These are phyloP conservation scores for Tagetes patula DNA, from an alignment of 129 eudicot genomes.

Conservation along the genomic window DNA sequence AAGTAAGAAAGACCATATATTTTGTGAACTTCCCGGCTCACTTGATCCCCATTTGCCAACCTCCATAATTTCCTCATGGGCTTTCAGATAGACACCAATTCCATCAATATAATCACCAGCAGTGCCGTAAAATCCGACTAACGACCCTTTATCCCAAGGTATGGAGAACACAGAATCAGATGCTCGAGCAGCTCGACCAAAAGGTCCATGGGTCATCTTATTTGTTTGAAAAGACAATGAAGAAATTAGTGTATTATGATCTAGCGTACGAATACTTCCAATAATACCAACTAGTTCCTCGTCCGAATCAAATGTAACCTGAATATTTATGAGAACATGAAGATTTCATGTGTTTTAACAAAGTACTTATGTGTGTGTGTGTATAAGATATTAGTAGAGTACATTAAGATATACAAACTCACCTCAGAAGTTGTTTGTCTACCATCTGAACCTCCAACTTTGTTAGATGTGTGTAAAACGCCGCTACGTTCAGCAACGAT, in stretches of 20 bases:
- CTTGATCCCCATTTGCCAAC: conserved; percentile 14
- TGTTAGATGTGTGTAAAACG: conserved; percentile 5
- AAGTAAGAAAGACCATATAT: not conserved
- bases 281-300: not conserved
- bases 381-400: not conserved
- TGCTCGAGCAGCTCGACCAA: conserved; percentile 13
- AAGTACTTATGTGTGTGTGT: not conserved
- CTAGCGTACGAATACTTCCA: not conserved
- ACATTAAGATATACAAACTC: not conserved
- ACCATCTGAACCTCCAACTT: not conserved
- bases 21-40: not conserved
- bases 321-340: not conserved
- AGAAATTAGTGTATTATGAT: not conserved
- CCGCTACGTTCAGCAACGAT: conserved; percentile 2
- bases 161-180: not conserved
- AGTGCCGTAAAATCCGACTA: conserved; percentile 12
- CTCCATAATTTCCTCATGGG: not conserved
- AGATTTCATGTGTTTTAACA: too few relatives aligned
- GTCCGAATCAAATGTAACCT: not conserved
- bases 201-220: conserved; percentile 18
- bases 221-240: not conserved
- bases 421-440: conserved; percentile 2
- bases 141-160: conserved; percentile 1
- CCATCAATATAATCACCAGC: not conserved
- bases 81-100: conserved; percentile 12